Percentiles rank a stretch among this genome's conserved stretches.
Evolutionary conservation across 2,329 filamentous ascomycete species (phyloP).

Genomic region (Epichloe sp.): DNA sequence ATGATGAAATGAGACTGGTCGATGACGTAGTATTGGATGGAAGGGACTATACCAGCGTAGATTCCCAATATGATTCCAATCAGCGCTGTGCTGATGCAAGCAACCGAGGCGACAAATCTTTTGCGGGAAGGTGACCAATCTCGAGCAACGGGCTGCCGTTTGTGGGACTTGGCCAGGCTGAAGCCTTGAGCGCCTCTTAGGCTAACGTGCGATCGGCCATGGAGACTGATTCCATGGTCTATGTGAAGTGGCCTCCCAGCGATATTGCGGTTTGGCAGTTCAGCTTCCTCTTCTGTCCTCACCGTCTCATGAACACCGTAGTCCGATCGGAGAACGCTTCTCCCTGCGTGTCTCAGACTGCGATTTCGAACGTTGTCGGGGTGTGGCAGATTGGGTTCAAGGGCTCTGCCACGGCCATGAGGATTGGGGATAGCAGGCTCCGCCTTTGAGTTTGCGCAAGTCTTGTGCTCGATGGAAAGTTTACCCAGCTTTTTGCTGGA

Average conservation of each 20-base stretch:
- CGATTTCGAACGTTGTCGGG: background rate
- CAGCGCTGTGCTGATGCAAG: conserved; percentile 60
- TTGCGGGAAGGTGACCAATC: conserved; percentile 59
- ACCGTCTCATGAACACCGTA: background rate
- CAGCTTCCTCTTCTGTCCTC: conserved; percentile 11
- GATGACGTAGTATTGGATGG: conserved; percentile 63
- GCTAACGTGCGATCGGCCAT: conserved; percentile 40
- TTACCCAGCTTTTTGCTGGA: conserved; percentile 7
- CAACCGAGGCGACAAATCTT: conserved; percentile 52
- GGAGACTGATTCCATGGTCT: conserved; percentile 29
- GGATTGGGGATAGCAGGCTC: background rate
- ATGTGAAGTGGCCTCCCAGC: conserved; percentile 14
- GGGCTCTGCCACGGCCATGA: too few species aligned
- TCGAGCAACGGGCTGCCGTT: conserved; percentile 53
- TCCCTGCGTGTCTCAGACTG: background rate
- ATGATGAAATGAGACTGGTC: conserved; percentile 55
- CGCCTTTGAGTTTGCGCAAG: background rate
- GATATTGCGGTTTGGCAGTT: conserved; percentile 13
- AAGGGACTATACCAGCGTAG: conserved; percentile 66
- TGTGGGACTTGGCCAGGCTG: conserved; percentile 40
- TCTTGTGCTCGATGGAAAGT: background rate
- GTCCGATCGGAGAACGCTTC: background rate
- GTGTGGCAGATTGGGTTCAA: background rate
- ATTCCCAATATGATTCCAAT: conserved; percentile 61
- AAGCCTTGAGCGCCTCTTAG: conserved; percentile 35